Base-by-base conservation (phyloP, 225 moss, liverwort and hornwort genomes). In the Bryoerythrophyllum caledonicum region DNA sequence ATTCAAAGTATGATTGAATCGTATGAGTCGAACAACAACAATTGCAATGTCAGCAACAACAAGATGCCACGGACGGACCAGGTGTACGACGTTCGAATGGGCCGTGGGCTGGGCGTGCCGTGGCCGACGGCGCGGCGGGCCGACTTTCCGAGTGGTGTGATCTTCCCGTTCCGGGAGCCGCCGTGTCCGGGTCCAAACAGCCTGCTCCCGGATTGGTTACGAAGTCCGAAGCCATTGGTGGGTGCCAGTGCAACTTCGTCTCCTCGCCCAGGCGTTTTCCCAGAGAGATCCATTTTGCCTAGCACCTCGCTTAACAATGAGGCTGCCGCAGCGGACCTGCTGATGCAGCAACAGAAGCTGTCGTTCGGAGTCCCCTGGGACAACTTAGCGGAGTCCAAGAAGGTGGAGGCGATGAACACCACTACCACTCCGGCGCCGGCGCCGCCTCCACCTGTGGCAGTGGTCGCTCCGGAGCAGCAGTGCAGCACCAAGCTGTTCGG, bases 401-500 rank as follows among this genome's bases (percentile, higher is more conserved):
- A 79, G n/a, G 67, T 72, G 24, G 68, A 84, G 58, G 53, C 84
- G 1, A 71, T 58, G 60, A 38, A 8, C 38, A 16, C 14, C 3
- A 7, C 5, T 49, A 1, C 7, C 7, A 49, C 17, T 49, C 48
- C 48, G 5, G 48, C 48, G 1, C 48, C 48, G 48, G 19, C 48
- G 48, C 48, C 19, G 48, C 19, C 48, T 49, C 48, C 48, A 49
- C 48, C 17, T 17, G 6, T 49, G 17, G 38, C 38, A 38, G 48
- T 7, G 48, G 17, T 49, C 6, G 48, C 40, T 70, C 57, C 40
- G 11, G 40, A 56, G 86, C 46, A 89, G 54, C 87, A 81, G 54
- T 88, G 85, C 58, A 71, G 71, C 71, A 71, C 59, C 43, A 89
- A 89, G 79, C 38, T 95, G 41, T 92, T 90, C 43, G 92, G 94